These are phyloP conservation scores for Ophiostoma populinum DNA, from an alignment of 2,329 filamentous ascomycete genomes.

Conservation along the genomic window DNA sequence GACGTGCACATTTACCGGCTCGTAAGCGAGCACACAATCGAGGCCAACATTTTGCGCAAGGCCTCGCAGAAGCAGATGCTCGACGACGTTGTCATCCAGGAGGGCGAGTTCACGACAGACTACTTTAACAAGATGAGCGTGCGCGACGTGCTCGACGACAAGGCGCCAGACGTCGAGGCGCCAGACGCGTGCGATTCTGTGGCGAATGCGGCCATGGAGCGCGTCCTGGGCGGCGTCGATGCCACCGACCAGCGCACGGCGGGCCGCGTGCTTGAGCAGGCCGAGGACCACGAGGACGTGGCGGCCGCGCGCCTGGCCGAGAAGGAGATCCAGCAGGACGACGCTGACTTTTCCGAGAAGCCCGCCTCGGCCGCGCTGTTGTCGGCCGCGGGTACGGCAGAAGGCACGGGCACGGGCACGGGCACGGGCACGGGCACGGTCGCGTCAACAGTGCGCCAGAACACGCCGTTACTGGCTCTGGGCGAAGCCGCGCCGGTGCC, in stretches of 20 bases:
- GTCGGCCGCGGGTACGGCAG: conserved; percentile 27
- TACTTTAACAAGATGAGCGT: conserved; percentile 71
- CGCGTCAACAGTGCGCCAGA: conserved; percentile 31
- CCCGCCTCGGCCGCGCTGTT: conserved; percentile 18
- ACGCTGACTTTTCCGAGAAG: conserved; percentile 66
- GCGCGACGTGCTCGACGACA: conserved; percentile 41
- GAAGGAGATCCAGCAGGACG: conserved; percentile 75
- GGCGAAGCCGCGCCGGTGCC: conserved; percentile 10
- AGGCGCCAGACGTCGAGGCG: conserved; percentile 14
- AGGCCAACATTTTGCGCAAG: conserved; percentile 93
- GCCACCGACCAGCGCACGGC: conserved; percentile 40
- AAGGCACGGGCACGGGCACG: conserved; percentile 33
- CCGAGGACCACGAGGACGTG: conserved; percentile 85
- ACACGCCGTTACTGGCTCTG: too few relatives aligned
- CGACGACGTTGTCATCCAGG: conserved; percentile 95
- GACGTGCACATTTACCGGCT: conserved; percentile 97
- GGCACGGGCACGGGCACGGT: conserved; percentile 27
- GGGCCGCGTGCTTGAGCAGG: conserved; percentile 63
- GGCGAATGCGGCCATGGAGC: conserved; percentile 69
- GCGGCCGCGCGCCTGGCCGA: conserved; percentile 74
- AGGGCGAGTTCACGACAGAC: conserved; percentile 94
- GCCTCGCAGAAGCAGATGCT: conserved; percentile 95
- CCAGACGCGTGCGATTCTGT: conserved; percentile 46
- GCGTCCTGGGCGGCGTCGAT: conserved; percentile 54
- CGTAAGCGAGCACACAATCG: conserved; percentile 84